Conservation (phyloP, 2,329 filamentous ascomycete species). For the Coccinonectria pachysandricola region DNA sequence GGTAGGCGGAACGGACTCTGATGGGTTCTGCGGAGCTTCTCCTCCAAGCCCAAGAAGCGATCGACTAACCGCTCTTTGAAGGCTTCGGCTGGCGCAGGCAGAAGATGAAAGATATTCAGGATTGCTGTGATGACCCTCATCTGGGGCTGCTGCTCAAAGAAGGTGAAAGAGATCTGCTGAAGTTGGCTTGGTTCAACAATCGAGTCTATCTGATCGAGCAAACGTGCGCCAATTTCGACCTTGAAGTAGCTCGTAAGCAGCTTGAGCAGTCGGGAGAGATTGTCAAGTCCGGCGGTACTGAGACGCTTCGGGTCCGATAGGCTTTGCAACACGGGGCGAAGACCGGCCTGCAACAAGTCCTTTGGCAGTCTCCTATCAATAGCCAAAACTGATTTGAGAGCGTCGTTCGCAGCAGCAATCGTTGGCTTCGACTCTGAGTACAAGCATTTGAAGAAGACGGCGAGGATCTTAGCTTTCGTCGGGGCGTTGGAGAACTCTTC, state of each 20-base stretch:
- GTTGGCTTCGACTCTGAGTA: constrained; percentile 90
- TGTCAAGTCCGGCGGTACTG: constrained; percentile 81
- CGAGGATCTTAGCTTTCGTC: constrained; percentile 64
- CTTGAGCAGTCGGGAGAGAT: constrained; percentile 78
- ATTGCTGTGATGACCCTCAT: constrained; percentile 95
- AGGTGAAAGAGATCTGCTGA: constrained; percentile 86
- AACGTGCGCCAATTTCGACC: constrained; percentile 84
- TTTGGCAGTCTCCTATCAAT: constrained; percentile 90
- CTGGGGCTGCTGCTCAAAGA: constrained; percentile 82
- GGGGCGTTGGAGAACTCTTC: constrained; percentile 75
- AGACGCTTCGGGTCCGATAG: constrained; percentile 88
- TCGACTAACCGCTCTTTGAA: constrained; percentile 89
- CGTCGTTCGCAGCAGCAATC: constrained; percentile 86
- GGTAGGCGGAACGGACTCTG: constrained; percentile 86
- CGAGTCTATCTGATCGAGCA: constrained; percentile 89
- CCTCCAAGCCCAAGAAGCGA: constrained; percentile 80
- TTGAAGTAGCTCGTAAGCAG: constrained; percentile 98
- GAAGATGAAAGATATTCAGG: constrained; percentile 93
- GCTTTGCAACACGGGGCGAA: constrained; percentile 92
- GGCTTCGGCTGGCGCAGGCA: constrained; percentile 77
- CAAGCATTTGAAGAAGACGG: constrained; percentile 94
- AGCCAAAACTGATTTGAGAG: constrained; percentile 75
- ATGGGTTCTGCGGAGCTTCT: constrained; percentile 73
- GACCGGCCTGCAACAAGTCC: constrained; percentile 84
- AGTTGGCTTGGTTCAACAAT: constrained; percentile 73